Evolutionary conservation across 106 monocot genomes (phyloP).

Genomic region (Dendrobium chrysotoxum): DNA sequence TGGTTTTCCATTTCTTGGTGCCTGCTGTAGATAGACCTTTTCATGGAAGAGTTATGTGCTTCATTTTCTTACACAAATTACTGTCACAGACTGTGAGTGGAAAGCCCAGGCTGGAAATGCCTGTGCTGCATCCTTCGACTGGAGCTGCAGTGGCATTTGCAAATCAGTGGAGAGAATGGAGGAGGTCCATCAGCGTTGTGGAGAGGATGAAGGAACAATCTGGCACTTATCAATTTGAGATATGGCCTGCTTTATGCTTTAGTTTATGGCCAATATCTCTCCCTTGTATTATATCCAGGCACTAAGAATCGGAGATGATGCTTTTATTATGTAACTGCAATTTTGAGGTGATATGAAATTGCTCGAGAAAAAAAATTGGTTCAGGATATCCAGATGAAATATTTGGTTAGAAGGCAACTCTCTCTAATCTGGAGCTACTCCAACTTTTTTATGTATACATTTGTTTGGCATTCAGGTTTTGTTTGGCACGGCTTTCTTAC

Average conservation of each 20-base stretch:
- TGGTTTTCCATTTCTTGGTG: no score
- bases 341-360: not conserved
- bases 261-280: not conserved
- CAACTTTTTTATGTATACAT: no score
- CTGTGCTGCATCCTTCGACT: conserved; percentile 16
- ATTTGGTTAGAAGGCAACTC: no score
- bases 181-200: conserved; percentile 17
- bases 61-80: not conserved
- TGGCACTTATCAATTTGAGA: conserved; percentile 10
- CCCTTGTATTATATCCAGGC: not conserved
- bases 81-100: conserved; percentile 14
- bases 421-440: no score
- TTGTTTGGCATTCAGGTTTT: no score
- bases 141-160: conserved; percentile 16
- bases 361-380: no score
- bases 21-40: not conserved
- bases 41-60: not conserved
- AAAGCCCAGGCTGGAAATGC: conserved; percentile 11
- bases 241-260: not conserved
- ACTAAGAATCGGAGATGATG: not conserved
- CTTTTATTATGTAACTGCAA: not conserved
- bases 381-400: no score
- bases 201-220: conserved; percentile 15
- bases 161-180: conserved; percentile 14
- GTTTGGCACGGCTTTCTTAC: no score